A percentile compares a stretch with the other conserved stretches of the same genome.
phyloP scores from a whole-genome alignment of 164 flowering plant species.

The Aristolochia contorta region DNA sequence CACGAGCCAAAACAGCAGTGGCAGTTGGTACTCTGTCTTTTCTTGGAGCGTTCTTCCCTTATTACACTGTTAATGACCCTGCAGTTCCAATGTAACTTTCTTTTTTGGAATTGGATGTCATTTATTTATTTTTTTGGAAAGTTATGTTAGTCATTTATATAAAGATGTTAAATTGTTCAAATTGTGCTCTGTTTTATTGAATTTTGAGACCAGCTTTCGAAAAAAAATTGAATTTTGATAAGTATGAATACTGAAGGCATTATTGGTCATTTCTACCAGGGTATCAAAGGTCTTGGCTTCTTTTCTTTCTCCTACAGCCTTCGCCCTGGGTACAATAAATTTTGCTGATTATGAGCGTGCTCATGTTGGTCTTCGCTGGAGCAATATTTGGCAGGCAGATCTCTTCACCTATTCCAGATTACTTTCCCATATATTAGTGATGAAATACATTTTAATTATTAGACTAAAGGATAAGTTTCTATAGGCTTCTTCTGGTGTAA shows the following conservation, averaged over 20 bases:
- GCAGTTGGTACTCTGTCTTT: conserved; percentile 97
- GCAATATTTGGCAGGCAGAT: conserved; percentile 90
- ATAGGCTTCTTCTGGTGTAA: conserved; percentile 93
- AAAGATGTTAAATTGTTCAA: too few species aligned
- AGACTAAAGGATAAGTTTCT: conserved; percentile 7
- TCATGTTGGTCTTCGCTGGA: conserved; percentile 98
- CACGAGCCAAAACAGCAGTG: conserved; percentile 95
- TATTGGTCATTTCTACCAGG: conserved; percentile 26
- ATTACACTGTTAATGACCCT: conserved; percentile 81
- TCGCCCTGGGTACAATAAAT: conserved; percentile 88
- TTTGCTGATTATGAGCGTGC: conserved; percentile 99
- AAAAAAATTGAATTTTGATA: neutral
- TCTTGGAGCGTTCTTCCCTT: conserved; percentile 93
- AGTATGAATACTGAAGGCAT: neutral
- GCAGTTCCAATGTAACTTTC: conserved; percentile 55
- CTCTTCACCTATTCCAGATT: neutral
- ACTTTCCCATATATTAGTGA: neutral
- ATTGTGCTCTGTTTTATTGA: neutral
- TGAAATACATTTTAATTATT: neutral
- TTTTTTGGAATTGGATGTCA: neutral
- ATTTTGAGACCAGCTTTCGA: too few species aligned
- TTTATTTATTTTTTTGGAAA: too few species aligned
- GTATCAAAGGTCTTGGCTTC: conserved; percentile 69
- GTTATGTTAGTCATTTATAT: too few species aligned
- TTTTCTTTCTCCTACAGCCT: conserved; percentile 95